phyloP scores from a whole-genome alignment of 441 rosid genomes.

The Pelargonium citronellum region DNA sequence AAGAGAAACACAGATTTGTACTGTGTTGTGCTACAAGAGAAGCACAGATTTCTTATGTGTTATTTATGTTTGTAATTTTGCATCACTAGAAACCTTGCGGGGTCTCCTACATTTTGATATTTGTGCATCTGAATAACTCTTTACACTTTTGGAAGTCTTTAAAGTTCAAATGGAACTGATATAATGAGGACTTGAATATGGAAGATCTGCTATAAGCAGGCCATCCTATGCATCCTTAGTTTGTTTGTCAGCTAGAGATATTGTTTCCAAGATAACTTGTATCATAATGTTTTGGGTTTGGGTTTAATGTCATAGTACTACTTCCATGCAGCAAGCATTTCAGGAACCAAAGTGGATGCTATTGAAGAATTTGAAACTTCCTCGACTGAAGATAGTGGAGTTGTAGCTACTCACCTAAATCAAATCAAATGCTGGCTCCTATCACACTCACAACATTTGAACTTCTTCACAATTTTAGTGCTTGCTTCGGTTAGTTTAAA shows the following conservation, averaged over 20 bases:
- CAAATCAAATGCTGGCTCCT: constrained; percentile 63
- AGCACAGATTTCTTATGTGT: not conserved
- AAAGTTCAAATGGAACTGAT: not conserved
- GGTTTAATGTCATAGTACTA: constrained; percentile 10
- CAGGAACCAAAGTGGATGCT: constrained; percentile 63
- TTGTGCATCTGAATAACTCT: not conserved
- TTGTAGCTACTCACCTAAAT: constrained; percentile 42
- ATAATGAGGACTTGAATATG: not conserved
- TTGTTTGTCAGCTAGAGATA: no score
- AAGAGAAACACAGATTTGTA: no score
- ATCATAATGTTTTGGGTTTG: not conserved
- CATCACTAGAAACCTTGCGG: not conserved
- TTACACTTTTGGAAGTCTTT: not conserved
- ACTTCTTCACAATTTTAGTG: constrained; percentile 76
- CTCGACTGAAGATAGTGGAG: constrained; percentile 46
- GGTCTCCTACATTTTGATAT: not conserved
- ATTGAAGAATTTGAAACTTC: constrained; percentile 70
- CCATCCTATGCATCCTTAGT: not conserved
- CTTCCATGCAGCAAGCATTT: constrained; percentile 54
- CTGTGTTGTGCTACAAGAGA: not conserved
- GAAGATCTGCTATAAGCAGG: not conserved
- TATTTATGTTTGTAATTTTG: not conserved
- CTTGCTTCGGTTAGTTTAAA: constrained; percentile 28
- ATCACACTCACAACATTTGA: constrained; percentile 71
- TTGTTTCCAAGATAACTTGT: not conserved